Evolutionary conservation across 495 filamentous ascomycete species (phyloP).

Genomic region (Trypethelium eluteriae): DNA sequence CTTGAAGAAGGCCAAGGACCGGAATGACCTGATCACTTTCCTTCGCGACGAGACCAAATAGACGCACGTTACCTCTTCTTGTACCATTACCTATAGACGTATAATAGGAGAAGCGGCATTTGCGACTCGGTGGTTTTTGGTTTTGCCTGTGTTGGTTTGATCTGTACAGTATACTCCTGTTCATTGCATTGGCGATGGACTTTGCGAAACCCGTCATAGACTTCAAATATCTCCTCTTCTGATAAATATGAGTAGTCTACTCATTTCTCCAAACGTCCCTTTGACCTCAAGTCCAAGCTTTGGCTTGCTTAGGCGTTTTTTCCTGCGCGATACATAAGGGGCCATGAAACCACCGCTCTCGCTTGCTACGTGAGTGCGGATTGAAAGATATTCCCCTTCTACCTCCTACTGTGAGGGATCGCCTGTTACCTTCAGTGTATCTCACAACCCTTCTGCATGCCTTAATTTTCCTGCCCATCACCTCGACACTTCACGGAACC

Average conservation of each 20-base stretch:
- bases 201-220: neutral
- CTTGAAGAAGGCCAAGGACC: conserved; percentile 98
- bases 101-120: conserved; percentile 16
- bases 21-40: conserved; percentile 91
- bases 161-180: neutral
- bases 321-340: too few species aligned
- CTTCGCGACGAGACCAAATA: conserved; percentile 39
- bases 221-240: conserved; percentile 8
- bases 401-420: too few species aligned
- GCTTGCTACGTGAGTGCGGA: too few species aligned
- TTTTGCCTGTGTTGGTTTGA: neutral
- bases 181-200: conserved; percentile 5
- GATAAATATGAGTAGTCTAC: neutral
- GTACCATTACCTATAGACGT: conserved; percentile 31
- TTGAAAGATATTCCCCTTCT: too few species aligned
- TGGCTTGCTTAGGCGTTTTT: too few species aligned
- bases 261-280: neutral
- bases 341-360: too few species aligned
- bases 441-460: too few species aligned
- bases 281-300: too few species aligned
- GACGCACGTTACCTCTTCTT: conserved; percentile 10
- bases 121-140: neutral
- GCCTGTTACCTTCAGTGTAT: too few species aligned
- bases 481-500: too few species aligned
- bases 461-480: too few species aligned